A percentile compares a stretch with the other conserved stretches of the same genome.
Conservation (phyloP, 2,329 filamentous ascomycete species). For the Fusarium albidum region DNA sequence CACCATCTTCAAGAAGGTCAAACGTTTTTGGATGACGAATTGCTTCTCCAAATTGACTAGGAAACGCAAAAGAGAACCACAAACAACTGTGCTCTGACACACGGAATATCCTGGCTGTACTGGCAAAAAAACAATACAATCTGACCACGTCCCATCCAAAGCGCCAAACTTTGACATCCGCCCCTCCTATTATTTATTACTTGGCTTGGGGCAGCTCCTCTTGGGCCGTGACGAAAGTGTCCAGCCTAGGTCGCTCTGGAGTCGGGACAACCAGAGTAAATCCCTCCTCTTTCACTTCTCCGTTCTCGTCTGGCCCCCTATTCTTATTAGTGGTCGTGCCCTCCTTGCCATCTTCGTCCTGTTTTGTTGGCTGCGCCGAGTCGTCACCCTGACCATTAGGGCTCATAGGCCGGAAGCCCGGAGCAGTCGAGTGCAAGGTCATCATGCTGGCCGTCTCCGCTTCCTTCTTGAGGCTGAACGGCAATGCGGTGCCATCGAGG, state of each 20-base stretch:
- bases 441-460: slow-evolving; percentile 75
- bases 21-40: slow-evolving; percentile 20
- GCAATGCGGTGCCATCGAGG: slow-evolving; percentile 73
- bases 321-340: neutral
- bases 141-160: slow-evolving; percentile 19
- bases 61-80: slow-evolving; percentile 14
- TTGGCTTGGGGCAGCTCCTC: slow-evolving; percentile 50
- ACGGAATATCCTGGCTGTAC: slow-evolving; percentile 25
- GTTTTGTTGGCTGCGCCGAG: slow-evolving; percentile 1
- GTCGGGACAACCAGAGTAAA: slow-evolving; percentile 1
- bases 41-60: slow-evolving; percentile 10
- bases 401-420: slow-evolving; percentile 46
- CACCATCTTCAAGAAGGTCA: slow-evolving; percentile 12
- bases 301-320: neutral
- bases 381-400: slow-evolving; percentile 19
- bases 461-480: slow-evolving; percentile 74
- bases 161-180: slow-evolving; percentile 18
- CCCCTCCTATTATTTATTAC: slow-evolving; percentile 20
- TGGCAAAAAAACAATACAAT: slow-evolving; percentile 22
- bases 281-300: slow-evolving; percentile 10
- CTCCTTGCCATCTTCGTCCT: neutral
- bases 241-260: slow-evolving; percentile 51
- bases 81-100: slow-evolving; percentile 23
- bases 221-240: slow-evolving; percentile 64
- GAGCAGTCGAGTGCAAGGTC: slow-evolving; percentile 62